Conservation (phyloP, 805 yeast genomes). For the Torulaspora indica region DNA sequence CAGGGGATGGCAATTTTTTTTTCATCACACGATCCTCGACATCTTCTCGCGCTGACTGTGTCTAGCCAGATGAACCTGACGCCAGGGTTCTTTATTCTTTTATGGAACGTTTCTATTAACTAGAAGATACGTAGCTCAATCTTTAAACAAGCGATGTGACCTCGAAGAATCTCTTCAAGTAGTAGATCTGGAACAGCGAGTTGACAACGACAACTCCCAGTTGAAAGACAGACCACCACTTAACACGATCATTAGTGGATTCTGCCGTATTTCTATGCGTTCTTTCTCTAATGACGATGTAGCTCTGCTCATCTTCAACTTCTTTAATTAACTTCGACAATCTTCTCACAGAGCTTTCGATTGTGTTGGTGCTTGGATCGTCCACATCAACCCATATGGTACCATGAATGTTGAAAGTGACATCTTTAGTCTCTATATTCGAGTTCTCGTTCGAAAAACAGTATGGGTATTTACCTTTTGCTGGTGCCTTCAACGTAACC, state of each 20-base stretch:
- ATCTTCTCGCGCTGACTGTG: not conserved
- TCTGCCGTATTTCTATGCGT: conserved; percentile 98
- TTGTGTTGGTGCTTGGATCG: conserved; percentile 67
- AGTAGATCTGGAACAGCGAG: conserved; percentile 89
- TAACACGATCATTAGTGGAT: conserved; percentile 92
- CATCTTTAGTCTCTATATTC: conserved; percentile 72
- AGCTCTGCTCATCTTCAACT: conserved; percentile 85
- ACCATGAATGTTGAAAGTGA: conserved; percentile 92
- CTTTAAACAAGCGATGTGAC: conserved; percentile 78
- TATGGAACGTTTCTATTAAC: not conserved
- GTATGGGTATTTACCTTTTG: conserved; percentile 72
- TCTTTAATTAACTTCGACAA: conserved; percentile 73
- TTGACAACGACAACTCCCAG: conserved; percentile 77
- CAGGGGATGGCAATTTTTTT: conserved; percentile 37
- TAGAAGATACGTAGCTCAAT: conserved; percentile 2
- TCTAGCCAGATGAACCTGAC: not conserved
- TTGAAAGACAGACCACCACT: conserved; percentile 97
- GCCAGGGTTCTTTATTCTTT: not conserved
- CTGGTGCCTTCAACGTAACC: conserved; percentile 57
- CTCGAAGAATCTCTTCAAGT: conserved; percentile 91
- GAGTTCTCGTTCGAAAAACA: conserved; percentile 89
- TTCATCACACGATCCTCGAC: not conserved
- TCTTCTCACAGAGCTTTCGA: conserved; percentile 78
- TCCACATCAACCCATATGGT: conserved; percentile 78
- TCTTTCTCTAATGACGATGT: conserved; percentile 92